These are phyloP conservation scores for Exobasidium cylindrosporum DNA, from an alignment of 1,284 basidiomycete genomes.

Conservation along the genomic window DNA sequence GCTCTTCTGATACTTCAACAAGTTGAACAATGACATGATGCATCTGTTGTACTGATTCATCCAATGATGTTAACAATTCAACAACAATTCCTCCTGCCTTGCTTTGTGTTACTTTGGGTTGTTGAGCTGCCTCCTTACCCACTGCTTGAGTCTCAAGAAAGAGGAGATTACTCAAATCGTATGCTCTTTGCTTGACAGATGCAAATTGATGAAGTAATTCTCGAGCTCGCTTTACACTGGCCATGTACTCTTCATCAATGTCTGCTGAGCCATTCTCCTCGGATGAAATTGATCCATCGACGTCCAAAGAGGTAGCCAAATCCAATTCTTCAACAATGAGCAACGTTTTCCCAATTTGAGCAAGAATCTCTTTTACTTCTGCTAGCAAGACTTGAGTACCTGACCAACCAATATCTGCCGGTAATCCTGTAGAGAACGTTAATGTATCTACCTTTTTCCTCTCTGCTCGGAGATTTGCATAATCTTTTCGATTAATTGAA, in stretches of 20 bases:
- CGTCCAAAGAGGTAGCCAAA: slow-evolving; percentile 37
- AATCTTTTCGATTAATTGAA: slow-evolving; percentile 4
- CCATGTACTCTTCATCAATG: slow-evolving; percentile 20
- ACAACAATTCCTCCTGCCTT: background rate
- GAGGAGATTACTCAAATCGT: slow-evolving; percentile 29
- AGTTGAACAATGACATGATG: background rate
- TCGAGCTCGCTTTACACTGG: slow-evolving; percentile 25
- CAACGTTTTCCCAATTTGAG: background rate
- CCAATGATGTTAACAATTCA: background rate
- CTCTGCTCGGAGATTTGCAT: slow-evolving; percentile 2
- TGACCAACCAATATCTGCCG: background rate
- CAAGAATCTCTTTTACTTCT: background rate
- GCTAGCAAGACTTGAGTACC: background rate
- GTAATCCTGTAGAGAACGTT: background rate
- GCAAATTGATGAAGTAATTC: slow-evolving; percentile 27
- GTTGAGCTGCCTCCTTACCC: background rate
- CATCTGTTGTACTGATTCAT: background rate
- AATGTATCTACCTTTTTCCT: background rate
- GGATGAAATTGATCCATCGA: slow-evolving; percentile 29
- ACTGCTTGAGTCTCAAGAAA: slow-evolving; percentile 31
- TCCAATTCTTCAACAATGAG: slow-evolving; percentile 36
- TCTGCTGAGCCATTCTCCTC: slow-evolving; percentile 21
- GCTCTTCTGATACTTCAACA: slow-evolving; percentile 23
- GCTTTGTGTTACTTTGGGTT: background rate
- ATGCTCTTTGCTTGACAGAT: slow-evolving; percentile 34